A percentile compares a stretch with the other conserved stretches of the same genome.
These are phyloP conservation scores for Schizosaccharomyces japonicus DNA, from an alignment of 805 yeast genomes.

Conservation along the genomic window DNA sequence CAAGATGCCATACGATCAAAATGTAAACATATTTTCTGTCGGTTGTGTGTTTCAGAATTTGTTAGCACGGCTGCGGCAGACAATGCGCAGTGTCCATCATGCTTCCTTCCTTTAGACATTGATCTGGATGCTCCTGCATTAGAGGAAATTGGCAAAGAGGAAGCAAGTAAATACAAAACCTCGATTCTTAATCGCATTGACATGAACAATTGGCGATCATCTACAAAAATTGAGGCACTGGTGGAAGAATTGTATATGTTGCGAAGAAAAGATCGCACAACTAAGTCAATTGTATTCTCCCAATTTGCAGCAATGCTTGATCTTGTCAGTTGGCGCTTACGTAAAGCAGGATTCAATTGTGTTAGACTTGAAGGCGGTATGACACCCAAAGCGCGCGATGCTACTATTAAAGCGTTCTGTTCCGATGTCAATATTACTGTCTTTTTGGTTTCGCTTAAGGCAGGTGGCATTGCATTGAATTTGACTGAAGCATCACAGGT, in stretches of 20 bases:
- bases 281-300: constrained; percentile 87
- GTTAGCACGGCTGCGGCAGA: constrained; percentile 39
- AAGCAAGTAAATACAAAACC: constrained; percentile 30
- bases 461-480: constrained; percentile 95
- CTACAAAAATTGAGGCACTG: constrained; percentile 87
- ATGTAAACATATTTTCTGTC: constrained; percentile 81
- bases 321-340: constrained; percentile 81
- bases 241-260: constrained; percentile 76
- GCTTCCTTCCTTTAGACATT: constrained; percentile 78
- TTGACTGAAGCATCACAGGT: constrained; percentile 93
- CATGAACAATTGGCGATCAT: constrained; percentile 67
- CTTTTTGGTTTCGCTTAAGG: constrained; percentile 78
- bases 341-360: constrained; percentile 81
- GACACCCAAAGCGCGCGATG: constrained; percentile 92
- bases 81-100: constrained; percentile 69
- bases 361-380: constrained; percentile 88
- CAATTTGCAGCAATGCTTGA: constrained; percentile 94
- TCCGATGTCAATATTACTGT: constrained; percentile 80
- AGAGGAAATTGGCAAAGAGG: no score
- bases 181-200: constrained; percentile 71
- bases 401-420: constrained; percentile 75
- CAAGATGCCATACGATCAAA: constrained; percentile 89
- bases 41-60: constrained; percentile 77
- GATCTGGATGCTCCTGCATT: constrained; percentile 72
- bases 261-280: constrained; percentile 66